phyloP scores from a whole-genome alignment of 768 basidiomycete species.

The Termitomyces sp. region DNA sequence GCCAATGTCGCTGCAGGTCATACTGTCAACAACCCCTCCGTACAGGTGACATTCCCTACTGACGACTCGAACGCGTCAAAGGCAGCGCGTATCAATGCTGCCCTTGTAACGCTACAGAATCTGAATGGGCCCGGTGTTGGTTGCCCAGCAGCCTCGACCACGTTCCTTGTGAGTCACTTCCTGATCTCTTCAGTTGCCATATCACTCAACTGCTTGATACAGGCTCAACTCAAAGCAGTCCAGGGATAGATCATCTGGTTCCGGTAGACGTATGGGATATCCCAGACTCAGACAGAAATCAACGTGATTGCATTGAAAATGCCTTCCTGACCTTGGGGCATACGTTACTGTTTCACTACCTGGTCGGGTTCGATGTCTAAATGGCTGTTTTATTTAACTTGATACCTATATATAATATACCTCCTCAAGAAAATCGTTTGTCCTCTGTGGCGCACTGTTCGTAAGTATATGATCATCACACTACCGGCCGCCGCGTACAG shows the following conservation, averaged over 20 bases:
- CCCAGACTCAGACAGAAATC: background rate
- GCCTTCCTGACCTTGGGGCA: background rate
- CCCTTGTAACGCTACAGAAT: slow-evolving; percentile 68
- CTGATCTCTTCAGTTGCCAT: background rate
- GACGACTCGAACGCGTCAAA: slow-evolving; percentile 53
- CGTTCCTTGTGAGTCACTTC: slow-evolving; percentile 14
- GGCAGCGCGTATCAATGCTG: slow-evolving; percentile 55
- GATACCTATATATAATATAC: background rate
- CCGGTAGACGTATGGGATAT: background rate
- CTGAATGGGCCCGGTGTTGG: slow-evolving; percentile 64
- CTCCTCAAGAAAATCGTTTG: background rate
- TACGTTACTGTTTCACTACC: background rate
- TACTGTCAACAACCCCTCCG: slow-evolving; percentile 57
- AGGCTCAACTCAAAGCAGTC: slow-evolving; percentile 26
- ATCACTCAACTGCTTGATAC: background rate
- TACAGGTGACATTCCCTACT: slow-evolving; percentile 59
- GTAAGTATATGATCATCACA: background rate
- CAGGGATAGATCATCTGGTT: slow-evolving; percentile 11
- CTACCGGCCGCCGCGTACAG: background rate
- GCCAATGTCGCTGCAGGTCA: slow-evolving; percentile 60
- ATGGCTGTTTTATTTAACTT: background rate
- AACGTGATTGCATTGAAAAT: background rate
- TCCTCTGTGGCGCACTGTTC: background rate
- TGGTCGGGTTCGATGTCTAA: background rate
- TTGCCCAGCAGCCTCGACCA: slow-evolving; percentile 46